Evolutionary conservation across 208 protist genomes (phyloP), one percentile per base, ranked within the genome.

Genomic region (Crithidia mellificae): DNA sequence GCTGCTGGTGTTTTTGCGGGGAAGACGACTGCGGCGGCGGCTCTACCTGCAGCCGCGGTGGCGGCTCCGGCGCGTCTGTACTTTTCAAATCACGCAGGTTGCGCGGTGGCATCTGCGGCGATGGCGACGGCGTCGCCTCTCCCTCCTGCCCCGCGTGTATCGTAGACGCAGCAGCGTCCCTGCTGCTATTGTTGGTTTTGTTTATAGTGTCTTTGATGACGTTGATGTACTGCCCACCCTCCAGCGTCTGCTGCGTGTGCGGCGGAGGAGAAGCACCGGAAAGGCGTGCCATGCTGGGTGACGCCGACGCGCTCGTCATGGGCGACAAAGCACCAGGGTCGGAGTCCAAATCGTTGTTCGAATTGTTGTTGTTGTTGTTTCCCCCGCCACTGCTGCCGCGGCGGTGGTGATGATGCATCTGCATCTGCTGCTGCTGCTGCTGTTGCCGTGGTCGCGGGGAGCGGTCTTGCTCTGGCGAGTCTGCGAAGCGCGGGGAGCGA

Each of bases 181-280:
- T 55, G 24, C 29, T 55, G 55, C 12, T 50, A 39, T 15, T 62
- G 55, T 25, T 32, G 20, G 24, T 29, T 6, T 24, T 51, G 43
- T 12, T 51, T 27, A 6, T 51, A 25, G 11, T 34, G 32, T 43
- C 53, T 19, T 29, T 43, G 6, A 58, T 29, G 32, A 38, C 19
- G 32, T 5, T 68, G 52, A 30, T 41, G 36, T 17, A 22, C 20
- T 24, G 41, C 7, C 32, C 14, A 32, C 46, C 47, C 44, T 50
- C 58, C 54, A 62, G 58, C 56, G 38, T 61, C 22, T 25, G 65
- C 72, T 29, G 72, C 54, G 49, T 67, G 68, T n/a, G 68, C 64
- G 53, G 68, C 14, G 41, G 66, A 19, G 64, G 49, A 2, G 63
- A 62, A 2, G 20, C 41, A 0, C 32, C 41, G 38, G 64, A 20